Conservation (phyloP, 495 filamentous ascomycete genomes). For the Daldinia caldariorum region DNA sequence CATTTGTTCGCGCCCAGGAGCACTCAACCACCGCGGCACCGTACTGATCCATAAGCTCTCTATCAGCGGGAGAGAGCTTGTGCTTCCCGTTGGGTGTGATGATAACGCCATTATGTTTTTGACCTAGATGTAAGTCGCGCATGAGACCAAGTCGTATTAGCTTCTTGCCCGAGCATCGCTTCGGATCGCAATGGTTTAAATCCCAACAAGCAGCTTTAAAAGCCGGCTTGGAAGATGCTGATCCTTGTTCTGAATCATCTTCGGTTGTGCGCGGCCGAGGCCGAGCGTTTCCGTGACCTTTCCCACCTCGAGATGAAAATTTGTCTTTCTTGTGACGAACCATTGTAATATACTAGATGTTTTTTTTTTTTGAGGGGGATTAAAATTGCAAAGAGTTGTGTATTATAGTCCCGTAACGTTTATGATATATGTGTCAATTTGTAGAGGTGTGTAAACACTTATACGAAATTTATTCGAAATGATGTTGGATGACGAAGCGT, state of each 20-base stretch:
- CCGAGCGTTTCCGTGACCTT: slow-evolving; percentile 63
- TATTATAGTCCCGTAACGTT: neutral
- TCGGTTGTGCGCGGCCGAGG: slow-evolving; percentile 45
- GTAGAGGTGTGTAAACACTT: neutral
- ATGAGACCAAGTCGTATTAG: slow-evolving; percentile 91
- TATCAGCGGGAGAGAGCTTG: slow-evolving; percentile 82
- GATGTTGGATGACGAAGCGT: slow-evolving; percentile 27
- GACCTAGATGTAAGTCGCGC: slow-evolving; percentile 90
- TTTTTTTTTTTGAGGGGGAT: too few species aligned
- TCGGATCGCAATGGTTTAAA: slow-evolving; percentile 95
- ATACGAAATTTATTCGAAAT: slow-evolving; percentile 14
- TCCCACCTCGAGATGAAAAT: slow-evolving; percentile 72
- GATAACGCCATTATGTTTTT: slow-evolving; percentile 88
- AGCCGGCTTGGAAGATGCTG: slow-evolving; percentile 60
- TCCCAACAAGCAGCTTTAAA: slow-evolving; percentile 99
- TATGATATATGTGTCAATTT: neutral
- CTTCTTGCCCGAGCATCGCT: slow-evolving; percentile 94
- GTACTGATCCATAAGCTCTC: slow-evolving; percentile 79
- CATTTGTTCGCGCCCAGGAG: slow-evolving; percentile 90
- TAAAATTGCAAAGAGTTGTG: neutral
- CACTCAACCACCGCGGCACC: slow-evolving; percentile 97
- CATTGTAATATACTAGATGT: slow-evolving; percentile 58
- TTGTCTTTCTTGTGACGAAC: slow-evolving; percentile 95
- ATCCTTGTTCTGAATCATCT: slow-evolving; percentile 52
- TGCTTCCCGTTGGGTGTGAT: slow-evolving; percentile 93